These are phyloP conservation scores for Erysimum cheiri DNA, from an alignment of 441 rosid genomes.

Conservation along the genomic window DNA sequence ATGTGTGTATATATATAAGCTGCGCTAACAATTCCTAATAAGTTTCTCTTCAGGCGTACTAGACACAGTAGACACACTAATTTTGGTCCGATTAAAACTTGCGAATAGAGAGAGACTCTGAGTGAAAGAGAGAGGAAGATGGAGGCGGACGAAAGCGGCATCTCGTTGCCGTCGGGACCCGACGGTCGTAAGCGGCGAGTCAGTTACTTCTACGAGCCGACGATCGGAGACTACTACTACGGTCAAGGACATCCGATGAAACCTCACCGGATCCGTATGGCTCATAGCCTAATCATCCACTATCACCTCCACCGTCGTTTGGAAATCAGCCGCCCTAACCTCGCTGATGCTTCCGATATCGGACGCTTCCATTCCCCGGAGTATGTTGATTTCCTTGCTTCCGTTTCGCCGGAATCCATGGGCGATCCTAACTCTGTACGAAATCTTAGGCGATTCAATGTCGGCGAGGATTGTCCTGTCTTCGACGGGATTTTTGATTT, in stretches of 20 bases:
- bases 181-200: constrained; percentile 48
- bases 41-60: background rate
- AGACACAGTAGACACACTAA: background rate
- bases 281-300: constrained; percentile 76
- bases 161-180: constrained; percentile 45
- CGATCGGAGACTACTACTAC: constrained; percentile 55
- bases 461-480: constrained; percentile 84
- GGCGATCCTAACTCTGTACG: constrained; percentile 53
- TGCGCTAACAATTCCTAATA: background rate
- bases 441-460: constrained; percentile 70
- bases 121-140: constrained; percentile 14
- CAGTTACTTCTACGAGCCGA: constrained; percentile 49
- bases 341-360: constrained; percentile 66
- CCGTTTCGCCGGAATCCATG: constrained; percentile 65
- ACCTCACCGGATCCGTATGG: constrained; percentile 82
- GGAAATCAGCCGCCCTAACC: constrained; percentile 82
- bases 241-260: constrained; percentile 91
- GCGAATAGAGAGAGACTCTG: constrained; percentile 3
- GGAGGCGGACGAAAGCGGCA: constrained; percentile 47
- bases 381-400: constrained; percentile 77
- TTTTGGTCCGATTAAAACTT: background rate
- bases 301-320: constrained; percentile 83
- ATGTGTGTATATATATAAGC: background rate
- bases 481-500: constrained; percentile 75
- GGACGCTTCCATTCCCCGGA: constrained; percentile 74